These are phyloP conservation scores for Botrytis porri DNA, from an alignment of 2,329 filamentous ascomycete species.

Conservation along the genomic window DNA sequence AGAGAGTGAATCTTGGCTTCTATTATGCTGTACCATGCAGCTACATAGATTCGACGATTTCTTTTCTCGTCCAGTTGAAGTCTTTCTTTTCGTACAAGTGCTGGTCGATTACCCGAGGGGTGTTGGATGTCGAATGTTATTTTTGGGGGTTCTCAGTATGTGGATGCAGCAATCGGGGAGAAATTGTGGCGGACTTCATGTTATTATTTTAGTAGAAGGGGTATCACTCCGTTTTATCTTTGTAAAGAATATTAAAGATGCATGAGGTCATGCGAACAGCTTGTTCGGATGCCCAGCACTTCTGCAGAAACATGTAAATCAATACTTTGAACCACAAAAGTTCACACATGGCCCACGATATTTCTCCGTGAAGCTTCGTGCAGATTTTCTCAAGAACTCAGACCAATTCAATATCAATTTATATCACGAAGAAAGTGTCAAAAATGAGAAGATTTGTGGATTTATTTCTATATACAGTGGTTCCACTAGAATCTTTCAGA, in stretches of 20 bases:
- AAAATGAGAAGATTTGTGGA: background rate
- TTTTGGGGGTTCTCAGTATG: background rate
- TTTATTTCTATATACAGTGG: background rate
- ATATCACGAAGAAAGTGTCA: background rate
- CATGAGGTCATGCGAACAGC: background rate
- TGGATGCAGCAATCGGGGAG: background rate
- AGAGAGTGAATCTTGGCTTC: background rate
- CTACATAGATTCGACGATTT: background rate
- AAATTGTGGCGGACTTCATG: background rate
- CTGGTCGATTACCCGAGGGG: background rate
- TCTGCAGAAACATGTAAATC: background rate
- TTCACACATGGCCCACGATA: background rate
- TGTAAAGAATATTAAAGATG: background rate
- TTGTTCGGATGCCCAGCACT: background rate
- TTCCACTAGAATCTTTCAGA: background rate
- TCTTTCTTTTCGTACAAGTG: background rate
- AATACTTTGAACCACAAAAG: background rate
- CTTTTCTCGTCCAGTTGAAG: background rate
- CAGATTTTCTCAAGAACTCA: background rate
- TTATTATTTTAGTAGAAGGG: background rate
- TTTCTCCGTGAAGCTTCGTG: background rate
- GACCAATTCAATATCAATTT: background rate
- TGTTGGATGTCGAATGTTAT: background rate
- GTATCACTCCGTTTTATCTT: background rate
- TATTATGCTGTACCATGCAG: background rate